These are phyloP conservation scores for Phaeosphaeriaceae sp. DNA, from an alignment of 2,329 filamentous ascomycete species.

Conservation along the genomic window DNA sequence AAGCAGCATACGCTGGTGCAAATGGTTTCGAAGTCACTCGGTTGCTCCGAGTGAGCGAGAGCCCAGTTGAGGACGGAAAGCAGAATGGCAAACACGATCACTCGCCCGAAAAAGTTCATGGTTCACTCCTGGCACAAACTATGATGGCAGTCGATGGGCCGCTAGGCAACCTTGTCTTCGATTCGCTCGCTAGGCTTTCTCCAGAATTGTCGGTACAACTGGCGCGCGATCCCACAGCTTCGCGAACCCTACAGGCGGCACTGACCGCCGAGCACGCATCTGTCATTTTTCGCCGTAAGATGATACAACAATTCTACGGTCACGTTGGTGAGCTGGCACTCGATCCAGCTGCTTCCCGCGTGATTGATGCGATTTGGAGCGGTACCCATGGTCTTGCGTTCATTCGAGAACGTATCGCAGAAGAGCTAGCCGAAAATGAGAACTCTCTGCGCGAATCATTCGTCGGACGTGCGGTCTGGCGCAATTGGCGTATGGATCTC, in stretches of 20 bases:
- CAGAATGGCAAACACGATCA: conserved; percentile 36
- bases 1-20: conserved; percentile 61
- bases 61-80: conserved; percentile 49
- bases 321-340: conserved; percentile 67
- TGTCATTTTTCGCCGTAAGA: conserved; percentile 66
- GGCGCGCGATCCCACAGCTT: conserved; percentile 65
- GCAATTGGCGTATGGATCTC: conserved; percentile 77
- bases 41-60: conserved; percentile 65
- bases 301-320: conserved; percentile 69
- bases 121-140: conserved; percentile 79
- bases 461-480: conserved; percentile 72
- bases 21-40: conserved; percentile 63
- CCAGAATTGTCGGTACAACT: conserved; percentile 64
- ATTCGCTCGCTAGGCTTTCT: conserved; percentile 59
- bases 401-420: conserved; percentile 71
- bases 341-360: conserved; percentile 69
- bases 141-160: conserved; percentile 78
- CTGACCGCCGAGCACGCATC: conserved; percentile 62
- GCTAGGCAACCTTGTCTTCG: conserved; percentile 74
- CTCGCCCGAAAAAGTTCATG: conserved; percentile 71
- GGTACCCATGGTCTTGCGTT: conserved; percentile 70
- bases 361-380: conserved; percentile 71
- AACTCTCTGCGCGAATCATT: conserved; percentile 67
- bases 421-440: conserved; percentile 67
- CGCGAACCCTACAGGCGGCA: conserved; percentile 70